Percentiles rank a stretch among this genome's conserved stretches.
Conservation (phyloP, 2,329 filamentous ascomycete species). For the Aureobasidium leucospermi region DNA sequence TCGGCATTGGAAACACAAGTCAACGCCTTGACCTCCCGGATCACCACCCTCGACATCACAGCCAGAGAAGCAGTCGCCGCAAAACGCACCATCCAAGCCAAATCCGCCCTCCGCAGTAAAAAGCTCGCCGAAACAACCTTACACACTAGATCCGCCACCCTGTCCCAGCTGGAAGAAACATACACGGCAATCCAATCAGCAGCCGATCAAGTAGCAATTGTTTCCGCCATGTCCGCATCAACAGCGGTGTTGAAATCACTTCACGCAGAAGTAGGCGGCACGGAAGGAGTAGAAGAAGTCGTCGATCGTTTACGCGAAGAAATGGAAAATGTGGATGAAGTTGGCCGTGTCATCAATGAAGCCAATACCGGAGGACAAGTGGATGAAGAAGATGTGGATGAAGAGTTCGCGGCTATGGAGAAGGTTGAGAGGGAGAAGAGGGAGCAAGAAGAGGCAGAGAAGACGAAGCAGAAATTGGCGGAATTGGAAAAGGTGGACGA, state of each 20-base stretch:
- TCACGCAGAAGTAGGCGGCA: constrained; percentile 70
- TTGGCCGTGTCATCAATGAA: constrained; percentile 69
- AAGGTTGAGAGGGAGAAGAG: constrained; percentile 36
- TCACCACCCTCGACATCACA: constrained; percentile 42
- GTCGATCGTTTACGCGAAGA: constrained; percentile 68
- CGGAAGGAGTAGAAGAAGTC: constrained; percentile 66
- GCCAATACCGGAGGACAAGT: constrained; percentile 38
- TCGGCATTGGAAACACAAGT: constrained; percentile 59
- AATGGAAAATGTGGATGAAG: constrained; percentile 75
- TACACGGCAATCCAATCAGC: constrained; percentile 81
- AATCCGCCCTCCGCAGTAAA: constrained; percentile 72
- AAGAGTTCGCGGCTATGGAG: constrained; percentile 75
- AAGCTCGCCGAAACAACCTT: constrained; percentile 73
- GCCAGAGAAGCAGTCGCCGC: constrained; percentile 64
- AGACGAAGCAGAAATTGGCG: constrained; percentile 24
- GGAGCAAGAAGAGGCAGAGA: constrained; percentile 28
- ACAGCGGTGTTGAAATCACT: constrained; percentile 64
- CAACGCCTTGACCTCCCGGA: constrained; percentile 52
- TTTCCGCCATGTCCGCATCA: constrained; percentile 74
- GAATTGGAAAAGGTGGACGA: constrained; percentile 34
- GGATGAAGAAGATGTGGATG: constrained; percentile 79
- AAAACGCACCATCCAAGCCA: constrained; percentile 68
- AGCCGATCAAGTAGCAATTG: constrained; percentile 72
- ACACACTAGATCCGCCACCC: constrained; percentile 61
- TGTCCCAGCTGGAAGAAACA: constrained; percentile 76